phyloP scores from a whole-genome alignment of 202 grass and related monocot species.

The Panicum hallii region DNA sequence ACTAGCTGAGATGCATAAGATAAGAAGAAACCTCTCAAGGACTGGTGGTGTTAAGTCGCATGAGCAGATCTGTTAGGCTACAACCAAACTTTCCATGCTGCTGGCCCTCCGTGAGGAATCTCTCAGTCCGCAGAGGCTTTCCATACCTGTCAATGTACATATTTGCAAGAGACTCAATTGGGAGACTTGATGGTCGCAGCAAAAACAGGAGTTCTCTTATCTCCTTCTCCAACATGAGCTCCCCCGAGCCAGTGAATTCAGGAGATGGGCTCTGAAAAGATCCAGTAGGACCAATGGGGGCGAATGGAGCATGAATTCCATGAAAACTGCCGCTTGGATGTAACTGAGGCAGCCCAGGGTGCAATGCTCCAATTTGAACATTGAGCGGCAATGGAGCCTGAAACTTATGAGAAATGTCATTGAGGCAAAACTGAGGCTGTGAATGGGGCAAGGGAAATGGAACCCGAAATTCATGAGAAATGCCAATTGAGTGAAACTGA shows the following conservation, averaged over 20 bases:
- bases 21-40: slow-evolving; percentile 53
- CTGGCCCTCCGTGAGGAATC: slow-evolving; percentile 57
- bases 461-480: slow-evolving; percentile 15
- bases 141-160: slow-evolving; percentile 51
- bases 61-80: slow-evolving; percentile 57
- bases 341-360: slow-evolving; percentile 4
- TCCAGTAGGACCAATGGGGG: slow-evolving; percentile 6
- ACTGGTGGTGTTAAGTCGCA: slow-evolving; percentile 54
- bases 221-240: slow-evolving; percentile 59
- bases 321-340: not conserved
- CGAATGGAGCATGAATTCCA: not conserved
- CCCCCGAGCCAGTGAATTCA: slow-evolving; percentile 45
- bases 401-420: not conserved
- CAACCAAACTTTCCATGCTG: slow-evolving; percentile 45
- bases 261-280: slow-evolving; percentile 22
- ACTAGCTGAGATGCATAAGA: slow-evolving; percentile 11
- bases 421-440: slow-evolving; percentile 19
- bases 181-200: slow-evolving; percentile 18
- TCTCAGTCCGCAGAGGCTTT: slow-evolving; percentile 47
- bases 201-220: slow-evolving; percentile 53
- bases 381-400: not conserved
- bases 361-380: slow-evolving; percentile 9
- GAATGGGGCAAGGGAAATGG: slow-evolving; percentile 6
- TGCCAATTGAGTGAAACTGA: not conserved
- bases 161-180: slow-evolving; percentile 51